These are phyloP conservation scores for Capsella rubella DNA, from an alignment of 441 rosid species.

Conservation along the genomic window DNA sequence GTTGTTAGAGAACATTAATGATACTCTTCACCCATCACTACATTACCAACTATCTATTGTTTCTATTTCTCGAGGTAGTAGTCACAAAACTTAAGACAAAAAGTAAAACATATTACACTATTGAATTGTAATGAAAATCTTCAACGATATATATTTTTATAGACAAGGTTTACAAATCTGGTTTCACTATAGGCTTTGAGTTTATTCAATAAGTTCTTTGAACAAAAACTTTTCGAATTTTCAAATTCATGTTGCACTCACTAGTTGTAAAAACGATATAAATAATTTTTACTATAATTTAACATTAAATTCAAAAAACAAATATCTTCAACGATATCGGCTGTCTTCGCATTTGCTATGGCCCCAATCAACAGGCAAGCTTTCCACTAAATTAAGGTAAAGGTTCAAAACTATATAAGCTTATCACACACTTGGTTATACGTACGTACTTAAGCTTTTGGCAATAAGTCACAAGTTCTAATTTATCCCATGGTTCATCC, in stretches of 20 bases:
- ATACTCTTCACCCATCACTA: background rate
- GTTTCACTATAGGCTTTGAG: too few species aligned
- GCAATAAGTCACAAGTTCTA: background rate
- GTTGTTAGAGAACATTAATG: too few species aligned
- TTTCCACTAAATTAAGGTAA: conserved; percentile 6
- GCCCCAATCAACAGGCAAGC: background rate
- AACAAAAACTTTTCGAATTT: too few species aligned
- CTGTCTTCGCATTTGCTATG: too few species aligned
- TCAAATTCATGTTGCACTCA: too few species aligned
- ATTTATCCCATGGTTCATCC: background rate
- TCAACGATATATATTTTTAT: background rate
- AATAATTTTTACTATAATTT: too few species aligned
- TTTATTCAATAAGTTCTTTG: too few species aligned
- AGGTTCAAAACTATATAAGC: background rate
- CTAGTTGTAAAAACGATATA: too few species aligned
- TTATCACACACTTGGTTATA: conserved; percentile 3
- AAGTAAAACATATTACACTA: background rate
- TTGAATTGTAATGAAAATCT: background rate
- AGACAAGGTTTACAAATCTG: too few species aligned
- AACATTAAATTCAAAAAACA: too few species aligned
- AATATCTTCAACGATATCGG: too few species aligned
- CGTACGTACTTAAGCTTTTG: conserved; percentile 8
- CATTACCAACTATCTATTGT: background rate
- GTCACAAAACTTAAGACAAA: background rate
- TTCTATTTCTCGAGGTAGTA: background rate